Percentiles rank a stretch among this genome's conserved stretches.
Conservation (phyloP, 441 rosid genomes). For the Mallotus repandus region DNA sequence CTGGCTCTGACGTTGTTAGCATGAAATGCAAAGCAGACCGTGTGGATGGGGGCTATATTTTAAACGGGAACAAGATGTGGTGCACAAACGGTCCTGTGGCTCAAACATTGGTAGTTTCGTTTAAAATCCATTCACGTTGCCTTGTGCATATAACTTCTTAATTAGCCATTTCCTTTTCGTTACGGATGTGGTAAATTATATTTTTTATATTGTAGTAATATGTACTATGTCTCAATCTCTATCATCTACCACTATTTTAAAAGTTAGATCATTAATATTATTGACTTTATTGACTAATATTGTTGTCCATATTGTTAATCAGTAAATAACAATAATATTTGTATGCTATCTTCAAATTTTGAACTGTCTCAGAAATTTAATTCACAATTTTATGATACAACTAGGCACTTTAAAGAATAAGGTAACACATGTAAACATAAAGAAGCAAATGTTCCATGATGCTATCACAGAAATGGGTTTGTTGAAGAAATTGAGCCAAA, state of each 20-base stretch:
- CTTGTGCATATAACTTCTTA: neutral
- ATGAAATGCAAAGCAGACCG: constrained; percentile 96
- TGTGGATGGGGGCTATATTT: constrained; percentile 77
- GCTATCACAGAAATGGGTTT: too few relatives aligned
- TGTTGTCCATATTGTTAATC: neutral
- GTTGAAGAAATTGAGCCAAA: too few relatives aligned
- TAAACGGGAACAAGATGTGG: constrained; percentile 98
- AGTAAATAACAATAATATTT: neutral
- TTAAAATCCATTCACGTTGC: constrained; percentile 6
- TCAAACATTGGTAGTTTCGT: constrained; percentile 74
- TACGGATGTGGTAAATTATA: neutral
- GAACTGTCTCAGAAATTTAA: neutral
- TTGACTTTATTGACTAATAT: neutral
- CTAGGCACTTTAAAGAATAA: neutral
- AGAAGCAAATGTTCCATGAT: neutral
- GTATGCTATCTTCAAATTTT: too few relatives aligned
- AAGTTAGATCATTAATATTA: neutral
- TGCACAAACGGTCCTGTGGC: constrained; percentile 98
- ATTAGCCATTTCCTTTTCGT: neutral
- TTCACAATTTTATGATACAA: neutral
- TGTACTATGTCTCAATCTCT: neutral
- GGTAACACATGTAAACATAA: neutral
- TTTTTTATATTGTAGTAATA: neutral
- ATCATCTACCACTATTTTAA: neutral
- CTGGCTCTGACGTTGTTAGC: constrained; percentile 96